Percentiles rank a stretch among this genome's conserved stretches.
phyloP scores from a whole-genome alignment of 2,329 filamentous ascomycete species.

The Malbranchea cinnamomea region DNA sequence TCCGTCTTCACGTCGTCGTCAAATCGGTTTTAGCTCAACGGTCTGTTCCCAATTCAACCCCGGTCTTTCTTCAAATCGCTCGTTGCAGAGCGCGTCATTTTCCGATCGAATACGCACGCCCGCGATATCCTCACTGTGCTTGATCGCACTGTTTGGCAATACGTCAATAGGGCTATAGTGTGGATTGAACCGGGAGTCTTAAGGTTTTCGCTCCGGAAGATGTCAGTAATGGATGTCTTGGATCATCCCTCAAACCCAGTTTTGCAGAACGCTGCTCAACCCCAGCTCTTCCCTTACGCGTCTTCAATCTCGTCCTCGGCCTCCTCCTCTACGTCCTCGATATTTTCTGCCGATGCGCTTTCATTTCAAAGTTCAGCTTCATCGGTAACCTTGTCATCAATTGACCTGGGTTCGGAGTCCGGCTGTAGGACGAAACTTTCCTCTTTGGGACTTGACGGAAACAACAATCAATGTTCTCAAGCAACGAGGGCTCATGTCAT shows the following conservation, averaged over 20 bases:
- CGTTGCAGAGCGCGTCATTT: conserved; percentile 4
- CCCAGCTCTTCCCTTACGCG: conserved; percentile 44
- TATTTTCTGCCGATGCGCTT: conserved; percentile 55
- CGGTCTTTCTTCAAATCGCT: conserved; percentile 4
- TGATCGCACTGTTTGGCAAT: too few relatives aligned
- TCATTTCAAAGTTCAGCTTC: conserved; percentile 57
- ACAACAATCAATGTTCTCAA: conserved; percentile 14
- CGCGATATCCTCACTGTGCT: not conserved
- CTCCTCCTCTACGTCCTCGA: conserved; percentile 60
- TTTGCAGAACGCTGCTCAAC: conserved; percentile 19
- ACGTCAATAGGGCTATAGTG: conserved; percentile 1
- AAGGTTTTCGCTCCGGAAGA: conserved; percentile 17
- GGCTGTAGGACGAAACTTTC: too few relatives aligned
- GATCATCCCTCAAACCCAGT: conserved; percentile 25
- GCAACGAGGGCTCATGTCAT: conserved; percentile 15
- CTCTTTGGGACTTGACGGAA: too few relatives aligned
- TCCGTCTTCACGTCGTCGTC: conserved; percentile 5
- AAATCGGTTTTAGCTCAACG: conserved; percentile 10
- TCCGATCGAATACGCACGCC: not conserved
- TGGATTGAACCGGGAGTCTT: not conserved
- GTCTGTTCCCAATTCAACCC: conserved; percentile 8
- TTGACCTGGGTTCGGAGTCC: too few relatives aligned
- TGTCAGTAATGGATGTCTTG: conserved; percentile 31
- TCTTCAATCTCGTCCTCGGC: conserved; percentile 59
- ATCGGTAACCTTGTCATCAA: conserved; percentile 50